Evolutionary conservation across 306 rosid genomes (phyloP).

Genomic region (Betula pendula): DNA sequence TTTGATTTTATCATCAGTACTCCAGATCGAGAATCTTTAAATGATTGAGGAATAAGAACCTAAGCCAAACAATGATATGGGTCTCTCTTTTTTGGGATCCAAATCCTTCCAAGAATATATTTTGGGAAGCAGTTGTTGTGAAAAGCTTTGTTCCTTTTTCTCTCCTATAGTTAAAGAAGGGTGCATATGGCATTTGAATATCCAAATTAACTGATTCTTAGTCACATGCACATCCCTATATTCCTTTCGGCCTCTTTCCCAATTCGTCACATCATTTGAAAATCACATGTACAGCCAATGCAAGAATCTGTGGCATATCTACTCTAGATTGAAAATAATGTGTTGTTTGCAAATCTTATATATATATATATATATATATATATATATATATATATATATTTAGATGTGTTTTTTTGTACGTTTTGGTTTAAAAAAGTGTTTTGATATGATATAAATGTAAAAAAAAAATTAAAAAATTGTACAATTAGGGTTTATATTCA

Average conservation of each 20-base stretch:
- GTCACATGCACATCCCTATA: constrained; percentile 20
- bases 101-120: constrained; percentile 38
- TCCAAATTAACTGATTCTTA: constrained; percentile 30
- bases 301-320: too few relatives aligned
- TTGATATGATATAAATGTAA: too few relatives aligned
- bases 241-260: too few relatives aligned
- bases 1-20: constrained; percentile 25
- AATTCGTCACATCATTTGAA: not conserved
- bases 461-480: too few relatives aligned
- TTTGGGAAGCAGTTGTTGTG: constrained; percentile 21
- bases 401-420: too few relatives aligned
- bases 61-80: constrained; percentile 26
- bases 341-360: too few relatives aligned
- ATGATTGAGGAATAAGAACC: constrained; percentile 60
- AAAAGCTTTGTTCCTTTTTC: constrained; percentile 54
- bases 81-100: constrained; percentile 29
- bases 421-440: too few relatives aligned
- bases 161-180: constrained; percentile 31
- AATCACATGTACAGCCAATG: not conserved
- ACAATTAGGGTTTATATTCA: too few relatives aligned
- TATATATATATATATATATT: too few relatives aligned
- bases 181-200: constrained; percentile 42
- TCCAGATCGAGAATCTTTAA: constrained; percentile 20
- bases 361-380: too few relatives aligned
- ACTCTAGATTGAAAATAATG: too few relatives aligned